Percentiles rank a stretch among this genome's conserved stretches.
These are phyloP conservation scores for Aspergillus biplanus DNA, from an alignment of 495 filamentous ascomycete genomes.

Conservation along the genomic window DNA sequence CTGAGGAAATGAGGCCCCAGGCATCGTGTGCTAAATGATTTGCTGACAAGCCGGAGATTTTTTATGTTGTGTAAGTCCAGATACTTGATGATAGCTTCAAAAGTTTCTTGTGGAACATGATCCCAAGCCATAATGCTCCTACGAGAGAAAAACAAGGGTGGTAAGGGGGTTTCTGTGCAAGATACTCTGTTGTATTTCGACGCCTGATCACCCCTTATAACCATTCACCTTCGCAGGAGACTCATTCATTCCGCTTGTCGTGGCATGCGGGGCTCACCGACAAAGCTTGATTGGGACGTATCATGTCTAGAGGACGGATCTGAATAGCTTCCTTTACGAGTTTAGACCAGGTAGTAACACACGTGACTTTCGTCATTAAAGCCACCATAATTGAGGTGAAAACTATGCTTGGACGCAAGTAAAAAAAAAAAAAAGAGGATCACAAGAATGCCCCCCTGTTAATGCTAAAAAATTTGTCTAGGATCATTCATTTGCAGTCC, in stretches of 20 bases:
- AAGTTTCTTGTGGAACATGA: slow-evolving; percentile 4
- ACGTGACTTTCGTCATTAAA: not conserved
- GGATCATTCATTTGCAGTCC: slow-evolving; percentile 2
- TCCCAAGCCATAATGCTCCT: not conserved
- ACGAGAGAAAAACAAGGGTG: not conserved
- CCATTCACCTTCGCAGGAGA: not conserved
- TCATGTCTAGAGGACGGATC: not conserved
- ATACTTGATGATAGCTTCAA: slow-evolving; percentile 6
- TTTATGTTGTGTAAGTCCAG: not conserved
- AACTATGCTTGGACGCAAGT: not conserved
- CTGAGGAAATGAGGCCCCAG: slow-evolving; percentile 1
- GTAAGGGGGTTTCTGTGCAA: not conserved
- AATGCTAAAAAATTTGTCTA: not conserved
- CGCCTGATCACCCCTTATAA: not conserved
- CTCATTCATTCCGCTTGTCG: not conserved
- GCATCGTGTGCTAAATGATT: not conserved
- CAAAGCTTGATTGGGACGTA: not conserved
- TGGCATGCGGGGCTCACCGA: slow-evolving; percentile 1
- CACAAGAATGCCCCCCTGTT: not conserved
- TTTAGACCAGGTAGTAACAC: not conserved
- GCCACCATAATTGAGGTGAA: no score
- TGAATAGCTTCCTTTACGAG: slow-evolving; percentile 3
- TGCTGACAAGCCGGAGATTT: slow-evolving; percentile 1
- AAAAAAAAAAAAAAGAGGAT: not conserved
- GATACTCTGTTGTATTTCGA: not conserved